phyloP scores from a whole-genome alignment of 208 protist species.

The Porcisia hertigi region DNA sequence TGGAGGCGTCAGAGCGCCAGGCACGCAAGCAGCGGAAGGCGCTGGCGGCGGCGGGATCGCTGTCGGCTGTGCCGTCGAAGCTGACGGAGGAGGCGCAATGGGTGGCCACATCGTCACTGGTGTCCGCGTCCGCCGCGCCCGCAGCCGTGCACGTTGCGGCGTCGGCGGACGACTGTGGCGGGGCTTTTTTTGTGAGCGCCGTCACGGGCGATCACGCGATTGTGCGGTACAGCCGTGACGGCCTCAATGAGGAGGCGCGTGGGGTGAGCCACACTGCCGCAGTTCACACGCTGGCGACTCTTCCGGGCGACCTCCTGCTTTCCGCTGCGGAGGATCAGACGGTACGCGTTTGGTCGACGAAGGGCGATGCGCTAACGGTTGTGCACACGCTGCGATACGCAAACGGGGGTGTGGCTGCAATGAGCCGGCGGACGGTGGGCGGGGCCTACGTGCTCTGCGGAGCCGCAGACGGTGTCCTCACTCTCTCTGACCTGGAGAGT shows the following conservation, averaged over 20 bases:
- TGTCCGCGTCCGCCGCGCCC: background rate
- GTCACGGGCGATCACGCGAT: slow-evolving; percentile 37
- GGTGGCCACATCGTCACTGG: slow-evolving; percentile 1
- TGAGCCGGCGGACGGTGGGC: slow-evolving; percentile 37
- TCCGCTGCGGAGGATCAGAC: slow-evolving; percentile 97
- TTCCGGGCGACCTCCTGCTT: slow-evolving; percentile 39
- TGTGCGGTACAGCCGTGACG: slow-evolving; percentile 39
- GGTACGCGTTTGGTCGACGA: slow-evolving; percentile 96
- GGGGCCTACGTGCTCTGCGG: slow-evolving; percentile 40
- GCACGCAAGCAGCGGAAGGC: slow-evolving; percentile 41
- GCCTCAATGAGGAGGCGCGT: slow-evolving; percentile 23
- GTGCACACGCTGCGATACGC: slow-evolving; percentile 51
- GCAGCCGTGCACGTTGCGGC: slow-evolving; percentile 21
- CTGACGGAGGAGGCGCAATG: slow-evolving; percentile 17
- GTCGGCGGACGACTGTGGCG: slow-evolving; percentile 9
- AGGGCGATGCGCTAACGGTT: slow-evolving; percentile 34
- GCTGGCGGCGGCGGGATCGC: background rate
- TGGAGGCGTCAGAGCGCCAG: slow-evolving; percentile 40
- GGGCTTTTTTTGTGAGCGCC: slow-evolving; percentile 25
- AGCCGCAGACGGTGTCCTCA: slow-evolving; percentile 23
- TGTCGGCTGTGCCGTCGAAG: background rate
- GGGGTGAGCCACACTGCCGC: slow-evolving; percentile 58
- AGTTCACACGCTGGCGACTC: slow-evolving; percentile 48
- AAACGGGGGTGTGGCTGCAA: slow-evolving; percentile 32
- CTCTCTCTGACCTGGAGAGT: slow-evolving; percentile 40